Evolutionary conservation across 2,329 filamentous ascomycete genomes (phyloP).

Genomic region (Beauveria sp.): DNA sequence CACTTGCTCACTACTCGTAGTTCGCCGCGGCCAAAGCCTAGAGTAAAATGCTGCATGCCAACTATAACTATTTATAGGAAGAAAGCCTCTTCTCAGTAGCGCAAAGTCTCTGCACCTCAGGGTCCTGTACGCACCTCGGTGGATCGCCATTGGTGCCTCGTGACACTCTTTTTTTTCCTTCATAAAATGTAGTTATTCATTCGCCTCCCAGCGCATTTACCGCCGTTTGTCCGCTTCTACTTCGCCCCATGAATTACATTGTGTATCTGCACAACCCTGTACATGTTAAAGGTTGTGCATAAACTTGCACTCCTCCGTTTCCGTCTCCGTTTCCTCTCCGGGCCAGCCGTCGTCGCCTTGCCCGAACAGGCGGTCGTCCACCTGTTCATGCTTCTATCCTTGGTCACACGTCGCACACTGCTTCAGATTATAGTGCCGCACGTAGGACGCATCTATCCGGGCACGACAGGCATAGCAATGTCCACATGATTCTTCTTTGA

Average conservation of each 20-base stretch:
- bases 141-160: not conserved
- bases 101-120: not conserved
- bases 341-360: too few relatives aligned
- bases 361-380: not conserved
- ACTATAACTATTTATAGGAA: not conserved
- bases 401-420: not conserved
- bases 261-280: not conserved
- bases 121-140: not conserved
- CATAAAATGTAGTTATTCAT: too few relatives aligned
- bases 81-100: not conserved
- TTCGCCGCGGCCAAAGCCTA: too few relatives aligned
- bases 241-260: not conserved
- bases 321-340: too few relatives aligned
- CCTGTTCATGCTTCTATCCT: constrained; percentile 1
- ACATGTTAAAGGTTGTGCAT: not conserved
- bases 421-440: not conserved
- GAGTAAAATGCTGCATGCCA: not conserved
- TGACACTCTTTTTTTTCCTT: not conserved
- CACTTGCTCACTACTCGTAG: too few relatives aligned
- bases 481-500: too few relatives aligned
- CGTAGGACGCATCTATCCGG: not conserved
- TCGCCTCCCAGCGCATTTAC: not conserved
- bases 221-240: not conserved
- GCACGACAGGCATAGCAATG: too few relatives aligned
- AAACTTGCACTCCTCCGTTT: too few relatives aligned